Percentiles rank a stretch among this genome's conserved stretches.
Evolutionary conservation across 2,329 filamentous ascomycete genomes (phyloP).

Genomic region (Scortechinia acanthostroma): DNA sequence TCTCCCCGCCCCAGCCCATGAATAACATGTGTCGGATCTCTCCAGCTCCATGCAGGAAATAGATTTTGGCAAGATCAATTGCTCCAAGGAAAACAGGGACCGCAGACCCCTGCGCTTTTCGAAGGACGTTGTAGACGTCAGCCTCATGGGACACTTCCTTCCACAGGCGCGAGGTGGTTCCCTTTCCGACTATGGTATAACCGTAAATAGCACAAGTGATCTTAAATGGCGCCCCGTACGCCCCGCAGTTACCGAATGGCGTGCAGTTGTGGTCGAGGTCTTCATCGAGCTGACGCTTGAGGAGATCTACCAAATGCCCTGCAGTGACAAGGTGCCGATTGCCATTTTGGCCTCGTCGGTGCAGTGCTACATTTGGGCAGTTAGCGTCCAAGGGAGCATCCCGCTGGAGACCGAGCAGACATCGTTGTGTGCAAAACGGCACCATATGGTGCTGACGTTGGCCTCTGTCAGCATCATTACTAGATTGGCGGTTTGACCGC

Average conservation of each 20-base stretch:
- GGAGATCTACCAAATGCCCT: neutral
- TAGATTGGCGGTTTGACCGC: conserved; percentile 5
- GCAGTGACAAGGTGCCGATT: neutral
- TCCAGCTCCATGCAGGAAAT: conserved; percentile 6
- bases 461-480: conserved; percentile 3
- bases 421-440: conserved; percentile 16
- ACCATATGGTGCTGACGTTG: conserved; percentile 7
- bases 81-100: conserved; percentile 4
- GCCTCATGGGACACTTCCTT: conserved; percentile 2
- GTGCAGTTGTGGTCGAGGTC: conserved; percentile 1
- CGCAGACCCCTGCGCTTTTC: neutral
- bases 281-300: neutral
- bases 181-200: conserved; percentile 1
- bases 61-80: conserved; percentile 5
- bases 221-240: conserved; percentile 2
- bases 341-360: conserved; percentile 4
- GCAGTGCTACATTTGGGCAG: conserved; percentile 16
- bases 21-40: conserved; percentile 7
- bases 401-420: conserved; percentile 14
- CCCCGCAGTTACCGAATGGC: neutral
- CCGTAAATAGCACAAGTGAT: neutral
- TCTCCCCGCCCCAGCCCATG: conserved; percentile 6
- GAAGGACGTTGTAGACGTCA: neutral
- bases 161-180: neutral
- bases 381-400: conserved; percentile 9